Evolutionary conservation across 2,329 filamentous ascomycete species (phyloP).

Genomic region (Elsinoe batatas): DNA sequence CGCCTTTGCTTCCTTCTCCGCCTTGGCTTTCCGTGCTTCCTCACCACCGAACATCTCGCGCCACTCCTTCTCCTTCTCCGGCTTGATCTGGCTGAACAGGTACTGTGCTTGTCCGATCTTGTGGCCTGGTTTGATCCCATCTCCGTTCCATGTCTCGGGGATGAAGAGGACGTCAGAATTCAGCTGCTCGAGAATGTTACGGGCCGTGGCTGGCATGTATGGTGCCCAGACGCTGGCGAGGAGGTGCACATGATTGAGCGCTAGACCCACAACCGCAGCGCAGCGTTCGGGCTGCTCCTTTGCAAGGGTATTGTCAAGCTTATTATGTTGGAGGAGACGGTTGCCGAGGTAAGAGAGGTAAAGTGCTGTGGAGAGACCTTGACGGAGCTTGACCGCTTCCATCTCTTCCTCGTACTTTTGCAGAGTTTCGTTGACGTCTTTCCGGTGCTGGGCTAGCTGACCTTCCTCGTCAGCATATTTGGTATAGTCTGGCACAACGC

Average conservation of each 20-base stretch:
- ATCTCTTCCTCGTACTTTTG: conserved; percentile 57
- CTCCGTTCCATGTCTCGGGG: conserved; percentile 50
- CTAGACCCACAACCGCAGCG: conserved; percentile 61
- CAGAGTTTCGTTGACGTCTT: conserved; percentile 57
- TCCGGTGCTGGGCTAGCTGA: conserved; percentile 35
- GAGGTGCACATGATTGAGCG: conserved; percentile 73
- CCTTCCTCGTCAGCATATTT: conserved; percentile 18
- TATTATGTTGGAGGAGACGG: conserved; percentile 48
- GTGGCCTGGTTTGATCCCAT: conserved; percentile 58
- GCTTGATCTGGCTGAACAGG: conserved; percentile 74
- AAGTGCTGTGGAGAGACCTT: conserved; percentile 55
- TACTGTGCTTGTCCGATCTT: conserved; percentile 70
- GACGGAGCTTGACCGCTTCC: conserved; percentile 61
- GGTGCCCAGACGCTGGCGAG: conserved; percentile 69
- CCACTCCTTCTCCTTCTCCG: conserved; percentile 77
- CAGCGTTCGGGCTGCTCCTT: conserved; percentile 49
- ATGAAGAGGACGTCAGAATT: conserved; percentile 34
- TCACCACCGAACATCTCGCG: conserved; percentile 61
- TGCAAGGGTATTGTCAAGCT: conserved; percentile 52
- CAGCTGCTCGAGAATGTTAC: conserved; percentile 68
- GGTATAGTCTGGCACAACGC: conserved; percentile 55
- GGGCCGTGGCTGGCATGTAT: conserved; percentile 73
- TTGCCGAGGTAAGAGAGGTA: conserved; percentile 56
- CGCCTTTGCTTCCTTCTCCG: conserved; percentile 54
- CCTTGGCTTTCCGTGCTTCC: conserved; percentile 57